Conservation (phyloP, 2,329 filamentous ascomycete species). For the Ophiognomonia clavigignenti-juglandacearum region DNA sequence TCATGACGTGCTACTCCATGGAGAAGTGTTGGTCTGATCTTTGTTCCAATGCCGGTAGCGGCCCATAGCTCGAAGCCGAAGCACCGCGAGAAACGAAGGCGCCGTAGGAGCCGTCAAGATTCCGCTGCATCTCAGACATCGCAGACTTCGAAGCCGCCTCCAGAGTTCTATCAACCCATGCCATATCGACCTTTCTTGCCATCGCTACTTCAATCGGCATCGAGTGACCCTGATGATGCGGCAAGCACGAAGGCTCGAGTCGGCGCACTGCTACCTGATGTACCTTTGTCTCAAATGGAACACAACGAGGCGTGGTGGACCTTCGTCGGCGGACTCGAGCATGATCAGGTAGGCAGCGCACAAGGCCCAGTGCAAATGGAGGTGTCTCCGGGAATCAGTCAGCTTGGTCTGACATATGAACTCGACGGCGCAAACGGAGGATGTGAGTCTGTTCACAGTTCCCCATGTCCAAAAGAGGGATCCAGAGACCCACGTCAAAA, state of each 20-base stretch:
- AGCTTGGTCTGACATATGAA: neutral
- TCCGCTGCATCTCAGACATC: neutral
- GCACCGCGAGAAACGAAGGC: neutral
- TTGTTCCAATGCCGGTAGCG: neutral
- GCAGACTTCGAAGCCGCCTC: constrained; percentile 5
- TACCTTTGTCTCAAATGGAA: constrained; percentile 19
- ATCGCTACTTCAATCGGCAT: constrained; percentile 3
- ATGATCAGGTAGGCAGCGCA: constrained; percentile 3
- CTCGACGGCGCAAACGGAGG: neutral
- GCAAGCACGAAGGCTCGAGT: constrained; percentile 22
- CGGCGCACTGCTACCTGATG: constrained; percentile 13
- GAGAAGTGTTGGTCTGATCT: neutral
- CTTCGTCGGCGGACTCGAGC: constrained; percentile 17
- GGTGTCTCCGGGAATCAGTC: constrained; percentile 12
- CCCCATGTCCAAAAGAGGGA: neutral
- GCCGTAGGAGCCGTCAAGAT: neutral
- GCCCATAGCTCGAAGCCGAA: neutral
- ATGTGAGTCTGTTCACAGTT: too few relatives aligned
- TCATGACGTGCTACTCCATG: neutral
- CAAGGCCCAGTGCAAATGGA: neutral
- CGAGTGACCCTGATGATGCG: constrained; percentile 17
- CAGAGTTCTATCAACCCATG: constrained; percentile 18
- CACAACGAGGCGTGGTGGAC: constrained; percentile 23
- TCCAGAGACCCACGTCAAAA: neutral
- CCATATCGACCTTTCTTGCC: constrained; percentile 14